Evolutionary conservation across 2,329 filamentous ascomycete species (phyloP), one percentile per base, ranked within the genome.

Genomic region (Dichotomopilus funicola): DNA sequence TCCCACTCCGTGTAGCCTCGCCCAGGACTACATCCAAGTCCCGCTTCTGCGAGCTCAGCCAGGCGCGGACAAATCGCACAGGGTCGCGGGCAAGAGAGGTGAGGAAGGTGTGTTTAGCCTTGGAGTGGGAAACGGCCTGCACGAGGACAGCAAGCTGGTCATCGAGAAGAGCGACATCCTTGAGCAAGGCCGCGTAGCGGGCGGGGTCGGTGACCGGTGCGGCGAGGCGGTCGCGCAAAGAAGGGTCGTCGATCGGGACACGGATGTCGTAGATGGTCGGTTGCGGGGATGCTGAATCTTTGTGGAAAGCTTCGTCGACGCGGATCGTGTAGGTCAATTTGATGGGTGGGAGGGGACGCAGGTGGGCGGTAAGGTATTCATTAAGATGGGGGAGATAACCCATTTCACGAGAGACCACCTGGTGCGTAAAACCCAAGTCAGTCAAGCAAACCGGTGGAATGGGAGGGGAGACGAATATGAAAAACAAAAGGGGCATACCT

Each of bases 311-410:
- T 65, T 89, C 80, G 70, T 99, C 94, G 42, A 96, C 88, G 57
- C 92, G 89, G 68, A 99, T 94, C 7, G 91, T 99, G 75, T 96
- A 99, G 27, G 85, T 80, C 37, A 99, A 81, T 65, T 87, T 85
- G 66, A 96, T 81, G 0, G 94, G 91, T 5, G 89, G 84, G 1
- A 96, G 80, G 2, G 89, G 83, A 35, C 79, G 83, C 54, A 96
- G 82, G 71, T 97, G 91, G 8, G 81, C 79, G 51, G 86, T 82
- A 59, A 95, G 85, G 63, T 88, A 87, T 51, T 92, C 88, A 47
- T 88, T 85, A 53, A 97, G 82, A 68, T 88, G 82, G 10, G 94
- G 92, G 70, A 99, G 95, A 70, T 86, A 88, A 64, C 95, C 86
- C 47, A 83, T 79, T 51, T 95, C 88, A 67, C 83, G 78, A 65